Evolutionary conservation across 2,329 filamentous ascomycete genomes (phyloP), one percentile per base, ranked within the genome.

Genomic region (Pochonia chlamydosporia): DNA sequence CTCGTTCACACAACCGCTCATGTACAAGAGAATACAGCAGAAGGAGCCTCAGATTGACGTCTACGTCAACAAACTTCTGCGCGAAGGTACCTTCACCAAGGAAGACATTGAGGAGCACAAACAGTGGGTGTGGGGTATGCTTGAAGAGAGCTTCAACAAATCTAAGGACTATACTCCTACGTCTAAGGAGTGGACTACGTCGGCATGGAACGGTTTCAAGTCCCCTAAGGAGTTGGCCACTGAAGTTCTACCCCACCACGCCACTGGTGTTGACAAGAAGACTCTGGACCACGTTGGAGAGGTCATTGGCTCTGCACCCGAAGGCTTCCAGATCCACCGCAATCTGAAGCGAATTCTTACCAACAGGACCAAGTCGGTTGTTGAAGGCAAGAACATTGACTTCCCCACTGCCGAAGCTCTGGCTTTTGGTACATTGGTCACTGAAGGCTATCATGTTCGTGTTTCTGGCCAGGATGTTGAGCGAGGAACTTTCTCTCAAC

Each of bases 161-260:
- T 96, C 91, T 71, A 97, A 95, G 72, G 92, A 99, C 62, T 99
- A 99, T 72, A 87, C 92, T 68, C 89, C 93, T 40, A 95, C 88
- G 35, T 88, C 91, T 56, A 95, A 96, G 74, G 93, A 99, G 72
- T 99, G 93, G 93, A 84, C 96, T 58, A 97, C 93, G 8, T 96
- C 91, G 44, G 92, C 93, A 48, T 99, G 93, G 93, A 95, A 99
- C 73, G 92, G 92, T 53, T 97, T 99, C 83, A 97, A 97, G 76
- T 95, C 91, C 26, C 93, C 93, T 61, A 97, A 96, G 77, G 93
- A 99, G 71, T 78, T 99, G 53, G 91, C 92, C 26, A 93, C 85
- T 21, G 93, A 99, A 74, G 84, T 97, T 40, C 77, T 99, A 44
- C 91, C 92, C 43, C 93, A 99, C 72, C 81, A 89, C 59, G 85